Evolutionary conservation across 129 eudicot species (phyloP).

Genomic region (Helianthus annuus): HanXRQr2.0-SUNRISE NC_035445.2:87678585-87679084

Average conservation of each 20-base stretch:
- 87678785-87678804: conserved; percentile 65
- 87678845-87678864: conserved; percentile 19
- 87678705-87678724: conserved; percentile 52
- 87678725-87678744: conserved; percentile 56
- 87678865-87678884: not conserved
- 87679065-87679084: conserved; percentile 70
- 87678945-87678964: conserved; percentile 44
- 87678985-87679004: conserved; percentile 63
- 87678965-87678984: conserved; percentile 58
- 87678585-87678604: conserved; percentile 69
- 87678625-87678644: conserved; percentile 64
- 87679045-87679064: conserved; percentile 86
- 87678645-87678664: conserved; percentile 50
- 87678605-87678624: conserved; percentile 49
- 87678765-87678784: conserved; percentile 52
- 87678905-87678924: conserved; percentile 52
- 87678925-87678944: conserved; percentile 56
- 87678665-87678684: conserved; percentile 55
- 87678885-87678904: conserved; percentile 66
- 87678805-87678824: conserved; percentile 68
- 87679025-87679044: conserved; percentile 82
- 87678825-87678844: conserved; percentile 24
- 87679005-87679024: conserved; percentile 65
- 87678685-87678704: conserved; percentile 49
- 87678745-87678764: conserved; percentile 60